Conservation (phyloP, 129 eudicot genomes). For the Artemisia tridentata region DNA sequence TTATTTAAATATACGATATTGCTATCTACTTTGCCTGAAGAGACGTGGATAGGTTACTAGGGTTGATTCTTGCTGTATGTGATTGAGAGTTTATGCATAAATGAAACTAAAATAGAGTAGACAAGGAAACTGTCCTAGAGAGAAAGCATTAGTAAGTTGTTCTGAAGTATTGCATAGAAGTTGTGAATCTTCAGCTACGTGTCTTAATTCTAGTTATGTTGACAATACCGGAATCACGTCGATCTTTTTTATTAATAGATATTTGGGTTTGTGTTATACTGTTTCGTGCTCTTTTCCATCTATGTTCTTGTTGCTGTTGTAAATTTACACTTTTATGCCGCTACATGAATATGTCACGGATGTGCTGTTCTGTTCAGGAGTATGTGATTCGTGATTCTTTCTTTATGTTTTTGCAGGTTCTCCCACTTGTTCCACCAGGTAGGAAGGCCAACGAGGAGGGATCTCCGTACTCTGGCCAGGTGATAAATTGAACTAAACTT, state of each 20-base stretch:
- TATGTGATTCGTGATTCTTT: constrained; percentile 20
- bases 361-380: constrained; percentile 11
- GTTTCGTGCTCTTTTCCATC: constrained; percentile 15
- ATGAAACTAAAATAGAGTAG: background rate
- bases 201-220: constrained; percentile 3
- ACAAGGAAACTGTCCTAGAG: background rate
- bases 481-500: constrained; percentile 20
- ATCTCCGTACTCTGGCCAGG: constrained; percentile 98
- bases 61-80: constrained; percentile 2
- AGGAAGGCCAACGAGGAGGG: constrained; percentile 90
- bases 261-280: constrained; percentile 6
- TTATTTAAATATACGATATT: background rate
- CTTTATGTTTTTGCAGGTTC: constrained; percentile 64
- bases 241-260: background rate
- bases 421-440: constrained; percentile 99
- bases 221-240: background rate
- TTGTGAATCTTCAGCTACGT: background rate
- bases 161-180: background rate
- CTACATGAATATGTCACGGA: background rate
- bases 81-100: constrained; percentile 12
- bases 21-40: background rate
- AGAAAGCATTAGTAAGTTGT: background rate
- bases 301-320: constrained; percentile 1
- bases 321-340: constrained; percentile 9
- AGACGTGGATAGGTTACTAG: background rate